Conservation (phyloP, 129 eudicot genomes). For the Deinandra increscens region DNA sequence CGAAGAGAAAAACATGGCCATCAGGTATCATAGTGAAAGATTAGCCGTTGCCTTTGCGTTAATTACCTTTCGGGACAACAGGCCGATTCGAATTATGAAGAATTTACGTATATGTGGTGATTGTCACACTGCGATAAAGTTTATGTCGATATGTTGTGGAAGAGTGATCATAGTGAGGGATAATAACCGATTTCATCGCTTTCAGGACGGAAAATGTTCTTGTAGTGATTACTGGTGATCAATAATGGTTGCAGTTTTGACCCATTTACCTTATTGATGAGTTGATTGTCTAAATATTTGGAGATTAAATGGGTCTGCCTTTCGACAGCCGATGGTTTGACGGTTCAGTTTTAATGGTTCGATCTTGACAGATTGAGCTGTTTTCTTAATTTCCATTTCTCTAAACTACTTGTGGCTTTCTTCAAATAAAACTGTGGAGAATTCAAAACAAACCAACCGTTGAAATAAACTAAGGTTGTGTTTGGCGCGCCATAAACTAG, state of each 20-base stretch:
- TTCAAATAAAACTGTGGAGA: too few species aligned
- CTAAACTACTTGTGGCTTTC: too few species aligned
- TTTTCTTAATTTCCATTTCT: too few species aligned
- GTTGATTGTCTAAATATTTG: too few species aligned
- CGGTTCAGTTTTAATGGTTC: too few species aligned
- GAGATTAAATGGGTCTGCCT: too few species aligned
- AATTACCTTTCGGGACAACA: constrained; percentile 56
- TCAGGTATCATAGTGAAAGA: constrained; percentile 83
- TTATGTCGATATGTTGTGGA: constrained; percentile 70
- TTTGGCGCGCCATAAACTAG: too few species aligned
- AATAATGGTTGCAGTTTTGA: not conserved
- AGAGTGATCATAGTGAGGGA: constrained; percentile 83
- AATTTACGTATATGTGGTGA: constrained; percentile 89
- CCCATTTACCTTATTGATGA: not conserved
- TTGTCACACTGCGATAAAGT: constrained; percentile 86
- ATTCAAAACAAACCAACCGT: too few species aligned
- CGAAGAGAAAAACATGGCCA: constrained; percentile 58
- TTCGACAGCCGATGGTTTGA: too few species aligned
- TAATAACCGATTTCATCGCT: constrained; percentile 74
- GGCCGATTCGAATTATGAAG: constrained; percentile 84
- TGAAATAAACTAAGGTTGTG: too few species aligned
- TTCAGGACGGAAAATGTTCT: constrained; percentile 77
- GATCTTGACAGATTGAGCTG: too few species aligned
- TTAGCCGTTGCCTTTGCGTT: constrained; percentile 82
- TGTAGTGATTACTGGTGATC: constrained; percentile 88